phyloP scores from a whole-genome alignment of 208 protist genomes.

The Polymyxa betae region DNA sequence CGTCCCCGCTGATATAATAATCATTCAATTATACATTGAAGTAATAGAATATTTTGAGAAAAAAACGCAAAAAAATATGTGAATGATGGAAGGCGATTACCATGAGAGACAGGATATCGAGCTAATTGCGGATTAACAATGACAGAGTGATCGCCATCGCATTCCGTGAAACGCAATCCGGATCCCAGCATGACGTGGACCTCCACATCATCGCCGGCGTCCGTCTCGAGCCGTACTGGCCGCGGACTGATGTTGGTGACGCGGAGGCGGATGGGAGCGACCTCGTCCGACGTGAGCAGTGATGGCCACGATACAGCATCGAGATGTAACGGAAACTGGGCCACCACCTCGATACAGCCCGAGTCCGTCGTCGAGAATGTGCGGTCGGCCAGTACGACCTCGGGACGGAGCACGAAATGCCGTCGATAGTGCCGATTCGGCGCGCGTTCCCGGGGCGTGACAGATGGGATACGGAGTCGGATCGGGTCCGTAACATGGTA shows the following conservation, averaged over 20 bases:
- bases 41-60: not conserved
- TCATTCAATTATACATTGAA: not conserved
- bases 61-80: too few relatives aligned
- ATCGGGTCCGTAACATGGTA: not conserved
- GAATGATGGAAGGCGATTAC: too few relatives aligned
- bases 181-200: conserved; percentile 14
- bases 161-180: not conserved
- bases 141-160: not conserved
- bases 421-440: conserved; percentile 1
- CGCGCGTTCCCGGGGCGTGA: not conserved
- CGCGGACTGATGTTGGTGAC: not conserved
- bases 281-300: not conserved
- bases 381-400: not conserved
- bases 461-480: not conserved
- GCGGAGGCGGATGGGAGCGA: conserved; percentile 10
- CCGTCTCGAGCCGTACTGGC: not conserved
- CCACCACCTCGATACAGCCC: not conserved
- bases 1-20: not conserved
- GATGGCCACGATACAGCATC: not conserved
- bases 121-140: conserved; percentile 18
- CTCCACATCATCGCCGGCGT: not conserved
- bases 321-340: not conserved
- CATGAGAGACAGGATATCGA: not conserved
- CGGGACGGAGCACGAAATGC: not conserved
- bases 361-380: not conserved